phyloP scores from a whole-genome alignment of 2,329 filamentous ascomycete genomes.

The Zalaria sp. region DNA sequence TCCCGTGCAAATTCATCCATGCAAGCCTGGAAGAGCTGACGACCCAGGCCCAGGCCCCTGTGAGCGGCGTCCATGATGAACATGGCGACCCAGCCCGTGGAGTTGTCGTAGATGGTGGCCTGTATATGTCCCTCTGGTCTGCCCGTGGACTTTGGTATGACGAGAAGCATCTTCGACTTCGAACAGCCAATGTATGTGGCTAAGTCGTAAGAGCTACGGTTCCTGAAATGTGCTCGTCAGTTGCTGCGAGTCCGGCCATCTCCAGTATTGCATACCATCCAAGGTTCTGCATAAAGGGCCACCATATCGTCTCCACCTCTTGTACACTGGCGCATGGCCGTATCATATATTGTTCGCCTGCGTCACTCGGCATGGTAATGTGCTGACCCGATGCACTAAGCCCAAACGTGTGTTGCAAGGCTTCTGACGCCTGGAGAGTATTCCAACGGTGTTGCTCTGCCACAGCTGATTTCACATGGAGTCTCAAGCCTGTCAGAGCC shows the following conservation, averaged over 20 bases:
- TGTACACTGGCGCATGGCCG: neutral
- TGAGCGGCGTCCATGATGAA: slow-evolving; percentile 19
- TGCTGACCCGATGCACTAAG: too few species aligned
- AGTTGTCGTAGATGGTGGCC: slow-evolving; percentile 19
- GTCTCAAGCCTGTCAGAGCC: too few species aligned
- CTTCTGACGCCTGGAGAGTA: too few species aligned
- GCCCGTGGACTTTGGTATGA: slow-evolving; percentile 11
- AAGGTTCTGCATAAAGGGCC: slow-evolving; percentile 19
- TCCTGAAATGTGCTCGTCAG: slow-evolving; percentile 9
- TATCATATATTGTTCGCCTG: neutral
- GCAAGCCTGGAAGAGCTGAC: slow-evolving; percentile 16
- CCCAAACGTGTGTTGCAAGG: too few species aligned
- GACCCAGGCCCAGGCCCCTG: slow-evolving; percentile 19
- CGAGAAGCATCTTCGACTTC: slow-evolving; percentile 16
- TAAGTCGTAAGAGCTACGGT: slow-evolving; percentile 18
- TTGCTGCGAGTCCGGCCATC: neutral
- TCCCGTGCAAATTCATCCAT: slow-evolving; percentile 11
- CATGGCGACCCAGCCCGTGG: slow-evolving; percentile 23
- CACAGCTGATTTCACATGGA: too few species aligned
- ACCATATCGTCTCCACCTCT: slow-evolving; percentile 14
- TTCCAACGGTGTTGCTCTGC: too few species aligned
- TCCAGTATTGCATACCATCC: slow-evolving; percentile 14
- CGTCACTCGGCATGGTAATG: too few species aligned
- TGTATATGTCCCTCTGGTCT: slow-evolving; percentile 19
- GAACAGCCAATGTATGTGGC: slow-evolving; percentile 17